Evolutionary conservation across 768 basidiomycete genomes (phyloP).

Genomic region (Leucosporidium creatinivorum): DNA sequence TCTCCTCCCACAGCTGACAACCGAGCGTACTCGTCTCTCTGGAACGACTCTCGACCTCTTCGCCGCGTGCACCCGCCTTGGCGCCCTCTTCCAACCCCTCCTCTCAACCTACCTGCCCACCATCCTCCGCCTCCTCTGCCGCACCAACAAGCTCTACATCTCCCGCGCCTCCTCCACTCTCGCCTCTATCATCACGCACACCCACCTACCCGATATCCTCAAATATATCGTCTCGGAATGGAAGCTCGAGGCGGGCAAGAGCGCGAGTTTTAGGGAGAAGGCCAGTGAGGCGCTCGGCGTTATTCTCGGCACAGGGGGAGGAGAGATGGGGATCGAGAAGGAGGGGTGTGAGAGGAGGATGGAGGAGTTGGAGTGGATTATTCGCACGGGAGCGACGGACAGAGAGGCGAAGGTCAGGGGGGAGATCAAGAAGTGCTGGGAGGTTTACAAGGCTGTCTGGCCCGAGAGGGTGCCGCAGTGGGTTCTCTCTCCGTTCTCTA

Average conservation of each 20-base stretch:
- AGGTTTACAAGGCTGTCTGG: conserved; percentile 40
- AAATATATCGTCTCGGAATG: conserved; percentile 37
- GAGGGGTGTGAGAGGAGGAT: conserved; percentile 35
- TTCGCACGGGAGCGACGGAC: conserved; percentile 43
- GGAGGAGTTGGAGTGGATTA: conserved; percentile 39
- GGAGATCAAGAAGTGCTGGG: conserved; percentile 43
- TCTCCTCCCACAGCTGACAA: conserved; percentile 21
- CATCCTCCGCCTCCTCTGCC: conserved; percentile 42
- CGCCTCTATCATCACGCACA: conserved; percentile 41
- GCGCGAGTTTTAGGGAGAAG: conserved; percentile 18
- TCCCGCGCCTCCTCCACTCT: conserved; percentile 42
- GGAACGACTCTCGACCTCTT: conserved; percentile 41
- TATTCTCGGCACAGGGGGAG: conserved; percentile 10
- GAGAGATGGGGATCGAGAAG: conserved; percentile 34
- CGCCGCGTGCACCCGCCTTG: conserved; percentile 43
- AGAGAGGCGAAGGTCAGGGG: conserved; percentile 43
- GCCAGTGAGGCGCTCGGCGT: conserved; percentile 11
- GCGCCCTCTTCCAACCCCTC: conserved; percentile 40
- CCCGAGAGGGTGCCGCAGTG: conserved; percentile 41
- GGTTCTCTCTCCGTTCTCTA: conserved; percentile 20
- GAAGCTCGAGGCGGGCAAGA: conserved; percentile 34
- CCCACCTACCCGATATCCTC: conserved; percentile 39
- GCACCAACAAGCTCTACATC: conserved; percentile 46
- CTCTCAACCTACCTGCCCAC: conserved; percentile 43
- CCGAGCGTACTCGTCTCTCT: conserved; percentile 35